Evolutionary conservation across 2,329 filamentous ascomycete species (phyloP), one percentile per base, ranked within the genome.

Genomic region (Hysterium pulicare): DNA sequence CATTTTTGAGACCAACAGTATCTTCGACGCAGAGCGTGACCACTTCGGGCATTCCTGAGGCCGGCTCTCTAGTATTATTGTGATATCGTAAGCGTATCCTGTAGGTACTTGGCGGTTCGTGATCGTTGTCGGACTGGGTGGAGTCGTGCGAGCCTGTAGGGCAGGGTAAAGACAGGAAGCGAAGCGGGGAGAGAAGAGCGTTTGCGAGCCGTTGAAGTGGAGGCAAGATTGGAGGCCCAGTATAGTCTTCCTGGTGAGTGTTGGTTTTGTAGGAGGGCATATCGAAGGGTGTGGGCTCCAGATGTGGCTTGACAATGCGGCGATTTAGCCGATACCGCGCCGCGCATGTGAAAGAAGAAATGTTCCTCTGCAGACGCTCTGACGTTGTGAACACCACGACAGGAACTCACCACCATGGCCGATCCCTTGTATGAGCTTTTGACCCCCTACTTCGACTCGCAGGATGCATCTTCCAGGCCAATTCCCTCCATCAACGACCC

Each of bases 401-500:
- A n/a, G n/a, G n/a, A 38, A 33, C 16, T 41, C 33, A 28, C 37
- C 24, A 37, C 31, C 23, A 64, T 64, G 60, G 58, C 59, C 17
- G 87, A 91, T 61, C 74, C 86, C 13, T 74, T 94, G 30, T 84
- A 87, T 57, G 87, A 93, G 44, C 74, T 93, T 32, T 75, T 93
- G 33, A 68, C 72, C 41, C 81, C 83, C 20, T 78, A 84, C 61
- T 71, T 84, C 48, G 72, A 78, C 55, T 62, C 53, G 48, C 60
- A 55, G 44, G 63, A 63, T 50, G 49, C 59, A 24, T 65, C 69
- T 35, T 63, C 71, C 11, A 60, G 64, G 33, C 62, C 66, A 30
- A 59, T 64, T 24, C 68, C 71, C 19, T 64, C 64, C 23, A 59
- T 69, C 38, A 45, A 58, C 24, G 77, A 86, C 60, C 64, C 74